A percentile compares a stretch with the other conserved stretches of the same genome.
Evolutionary conservation across 164 flowering plant genomes (phyloP).

Genomic region (Piper longum): DNA sequence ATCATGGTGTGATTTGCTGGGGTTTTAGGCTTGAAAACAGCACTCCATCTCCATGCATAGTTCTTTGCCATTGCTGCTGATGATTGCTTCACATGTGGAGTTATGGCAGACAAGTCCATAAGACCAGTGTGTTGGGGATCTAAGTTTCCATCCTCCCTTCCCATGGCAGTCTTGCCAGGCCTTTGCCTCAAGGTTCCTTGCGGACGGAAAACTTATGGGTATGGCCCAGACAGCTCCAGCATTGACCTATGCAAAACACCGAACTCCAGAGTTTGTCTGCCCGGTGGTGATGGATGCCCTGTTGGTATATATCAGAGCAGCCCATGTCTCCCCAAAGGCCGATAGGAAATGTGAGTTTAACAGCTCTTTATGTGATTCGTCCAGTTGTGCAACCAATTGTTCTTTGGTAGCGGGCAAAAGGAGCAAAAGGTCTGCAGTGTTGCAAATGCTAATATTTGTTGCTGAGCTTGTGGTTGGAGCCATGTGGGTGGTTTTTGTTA

Average conservation of each 20-base stretch:
- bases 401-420: conserved; percentile 20
- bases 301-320: conserved; percentile 44
- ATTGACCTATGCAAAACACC: conserved; percentile 36
- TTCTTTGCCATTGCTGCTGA: conserved; percentile 77
- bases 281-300: conserved; percentile 55
- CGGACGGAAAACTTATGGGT: conserved; percentile 38
- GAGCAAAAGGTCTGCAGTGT: conserved; percentile 35
- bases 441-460: conserved; percentile 59
- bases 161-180: conserved; percentile 73
- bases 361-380: conserved; percentile 52
- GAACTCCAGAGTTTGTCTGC: conserved; percentile 44
- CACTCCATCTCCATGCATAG: conserved; percentile 57
- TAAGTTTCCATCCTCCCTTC: conserved; percentile 63
- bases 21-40: conserved; percentile 47
- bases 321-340: conserved; percentile 27
- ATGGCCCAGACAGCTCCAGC: conserved; percentile 16
- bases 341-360: conserved; percentile 58
- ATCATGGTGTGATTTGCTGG: conserved; percentile 71
- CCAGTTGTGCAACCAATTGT: conserved; percentile 51
- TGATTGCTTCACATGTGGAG: conserved; percentile 84
- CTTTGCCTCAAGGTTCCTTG: conserved; percentile 48
- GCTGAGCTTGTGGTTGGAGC: conserved; percentile 64
- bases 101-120: conserved; percentile 48
- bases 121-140: conserved; percentile 74
- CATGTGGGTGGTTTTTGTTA: conserved; percentile 39